These are phyloP conservation scores for Dictyostelium discoideum DNA, from an alignment of 78 protist species.

Conservation along the genomic window DNA sequence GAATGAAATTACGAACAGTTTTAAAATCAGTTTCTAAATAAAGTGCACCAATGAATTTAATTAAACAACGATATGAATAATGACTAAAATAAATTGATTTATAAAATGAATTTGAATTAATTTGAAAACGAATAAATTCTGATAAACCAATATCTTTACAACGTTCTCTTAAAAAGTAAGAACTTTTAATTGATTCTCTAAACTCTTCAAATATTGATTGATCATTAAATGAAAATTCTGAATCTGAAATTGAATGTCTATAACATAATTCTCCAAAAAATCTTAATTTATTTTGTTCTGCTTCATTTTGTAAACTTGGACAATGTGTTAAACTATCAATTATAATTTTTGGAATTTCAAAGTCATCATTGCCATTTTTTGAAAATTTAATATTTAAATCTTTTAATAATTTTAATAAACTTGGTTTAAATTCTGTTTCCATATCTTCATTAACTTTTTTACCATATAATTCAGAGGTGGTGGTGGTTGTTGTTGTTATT, in stretches of 20 bases:
- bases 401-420: background rate
- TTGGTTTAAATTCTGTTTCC: background rate
- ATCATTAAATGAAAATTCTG: background rate
- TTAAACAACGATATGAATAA: background rate
- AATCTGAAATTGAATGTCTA: conserved; percentile 1
- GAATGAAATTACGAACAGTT: conserved; percentile 9
- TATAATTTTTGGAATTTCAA: background rate
- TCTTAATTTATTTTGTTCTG: background rate
- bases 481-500: background rate
- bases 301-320: background rate
- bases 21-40: conserved; percentile 23
- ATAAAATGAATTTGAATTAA: background rate
- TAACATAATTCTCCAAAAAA: conserved; percentile 1
- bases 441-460: background rate
- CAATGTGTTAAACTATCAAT: background rate
- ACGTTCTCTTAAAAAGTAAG: conserved; percentile 4
- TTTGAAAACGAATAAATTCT: background rate
- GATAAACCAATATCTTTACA: background rate
- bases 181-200: background rate
- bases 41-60: conserved; percentile 50
- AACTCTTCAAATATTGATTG: background rate
- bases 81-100: background rate
- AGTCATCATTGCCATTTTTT: background rate
- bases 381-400: background rate
- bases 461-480: background rate